These are phyloP conservation scores for Arthroderma sp. DNA, from an alignment of 2,329 filamentous ascomycete species.

Conservation along the genomic window DNA sequence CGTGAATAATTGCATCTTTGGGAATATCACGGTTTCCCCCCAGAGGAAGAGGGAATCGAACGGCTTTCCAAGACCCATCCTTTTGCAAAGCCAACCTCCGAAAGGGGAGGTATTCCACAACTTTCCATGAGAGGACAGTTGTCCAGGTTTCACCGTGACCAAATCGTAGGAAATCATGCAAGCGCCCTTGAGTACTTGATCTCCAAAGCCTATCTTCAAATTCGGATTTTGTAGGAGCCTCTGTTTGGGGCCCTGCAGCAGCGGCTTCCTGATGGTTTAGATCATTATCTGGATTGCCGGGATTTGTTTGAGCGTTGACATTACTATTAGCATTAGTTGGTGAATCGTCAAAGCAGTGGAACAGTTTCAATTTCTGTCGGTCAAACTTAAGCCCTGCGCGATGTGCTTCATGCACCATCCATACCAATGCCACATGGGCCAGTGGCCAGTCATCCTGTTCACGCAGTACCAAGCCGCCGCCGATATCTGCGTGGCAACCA, in stretches of 20 bases:
- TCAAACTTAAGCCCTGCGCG: slow-evolving; percentile 58
- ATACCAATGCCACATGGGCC: slow-evolving; percentile 52
- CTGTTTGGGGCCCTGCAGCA: not conserved
- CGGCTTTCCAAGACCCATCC: slow-evolving; percentile 48
- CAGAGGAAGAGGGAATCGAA: slow-evolving; percentile 58
- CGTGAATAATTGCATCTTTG: slow-evolving; percentile 51
- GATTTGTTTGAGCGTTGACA: not conserved
- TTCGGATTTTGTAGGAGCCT: not conserved
- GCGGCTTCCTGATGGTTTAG: not conserved
- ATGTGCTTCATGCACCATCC: slow-evolving; percentile 52
- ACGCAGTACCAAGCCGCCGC: slow-evolving; percentile 56
- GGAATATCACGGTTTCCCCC: slow-evolving; percentile 63
- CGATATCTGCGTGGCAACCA: slow-evolving; percentile 65
- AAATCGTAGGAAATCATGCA: slow-evolving; percentile 56
- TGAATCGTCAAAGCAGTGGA: slow-evolving; percentile 20
- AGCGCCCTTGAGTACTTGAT: slow-evolving; percentile 33
- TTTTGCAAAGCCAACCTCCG: slow-evolving; percentile 57
- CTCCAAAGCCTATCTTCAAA: not conserved
- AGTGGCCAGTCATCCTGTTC: slow-evolving; percentile 45
- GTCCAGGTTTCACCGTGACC: slow-evolving; percentile 39
- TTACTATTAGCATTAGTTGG: not conserved
- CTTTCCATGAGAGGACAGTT: slow-evolving; percentile 51
- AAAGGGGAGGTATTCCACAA: slow-evolving; percentile 67
- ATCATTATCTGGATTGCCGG: not conserved
- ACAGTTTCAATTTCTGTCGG: slow-evolving; percentile 12